These are phyloP conservation scores for Sarocladiaceae sp. DNA, from an alignment of 2,329 filamentous ascomycete species.

Conservation along the genomic window DNA sequence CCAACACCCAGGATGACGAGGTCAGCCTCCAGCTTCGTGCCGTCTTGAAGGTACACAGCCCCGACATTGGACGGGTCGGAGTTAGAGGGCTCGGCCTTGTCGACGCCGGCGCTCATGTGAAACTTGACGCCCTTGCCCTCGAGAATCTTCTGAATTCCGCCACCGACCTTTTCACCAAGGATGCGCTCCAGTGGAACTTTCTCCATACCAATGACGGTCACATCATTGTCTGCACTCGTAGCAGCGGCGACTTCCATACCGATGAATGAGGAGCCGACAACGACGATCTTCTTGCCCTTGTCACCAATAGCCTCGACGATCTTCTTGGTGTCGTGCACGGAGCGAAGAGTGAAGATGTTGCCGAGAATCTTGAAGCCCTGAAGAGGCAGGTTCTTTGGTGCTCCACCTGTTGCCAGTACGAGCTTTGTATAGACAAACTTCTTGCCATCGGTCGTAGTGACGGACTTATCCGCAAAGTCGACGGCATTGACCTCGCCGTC, in stretches of 20 bases:
- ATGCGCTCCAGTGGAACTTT: constrained; percentile 77
- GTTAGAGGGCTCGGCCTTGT: constrained; percentile 69
- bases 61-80: constrained; percentile 68
- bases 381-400: constrained; percentile 67
- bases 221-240: constrained; percentile 69
- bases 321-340: constrained; percentile 66
- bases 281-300: constrained; percentile 81
- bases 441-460: constrained; percentile 68
- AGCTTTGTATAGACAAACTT: constrained; percentile 79
- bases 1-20: constrained; percentile 89
- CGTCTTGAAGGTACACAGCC: constrained; percentile 76
- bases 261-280: constrained; percentile 92
- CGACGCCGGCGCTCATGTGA: constrained; percentile 71
- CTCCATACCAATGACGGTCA: constrained; percentile 87
- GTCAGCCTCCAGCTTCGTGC: constrained; percentile 77
- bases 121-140: constrained; percentile 90
- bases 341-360: constrained; percentile 83
- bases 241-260: constrained; percentile 96
- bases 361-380: constrained; percentile 78
- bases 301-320: constrained; percentile 77
- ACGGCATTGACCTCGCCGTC: constrained; percentile 63
- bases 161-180: constrained; percentile 75
- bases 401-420: constrained; percentile 82
- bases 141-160: constrained; percentile 69
- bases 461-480: constrained; percentile 67